Evolutionary conservation across 2,329 filamentous ascomycete genomes (phyloP).

Genomic region (Scedosporium boydii): DNA sequence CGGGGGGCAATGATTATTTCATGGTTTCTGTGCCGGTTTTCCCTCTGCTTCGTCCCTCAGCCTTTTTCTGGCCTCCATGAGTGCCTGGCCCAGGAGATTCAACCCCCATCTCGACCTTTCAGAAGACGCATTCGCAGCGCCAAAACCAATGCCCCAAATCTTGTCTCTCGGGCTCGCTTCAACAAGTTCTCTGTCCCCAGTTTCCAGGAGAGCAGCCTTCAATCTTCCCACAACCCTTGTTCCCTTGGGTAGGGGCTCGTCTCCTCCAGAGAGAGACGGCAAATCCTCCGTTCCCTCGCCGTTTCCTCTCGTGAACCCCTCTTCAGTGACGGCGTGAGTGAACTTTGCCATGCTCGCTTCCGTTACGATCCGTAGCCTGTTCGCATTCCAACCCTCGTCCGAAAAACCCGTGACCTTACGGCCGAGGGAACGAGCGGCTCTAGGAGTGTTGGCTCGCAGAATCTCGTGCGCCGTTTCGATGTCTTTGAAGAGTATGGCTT

Average conservation of each 20-base stretch:
- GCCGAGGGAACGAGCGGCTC: slow-evolving; percentile 43
- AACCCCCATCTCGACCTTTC: slow-evolving; percentile 47
- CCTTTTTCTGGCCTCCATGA: slow-evolving; percentile 47
- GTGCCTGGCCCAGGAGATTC: slow-evolving; percentile 54
- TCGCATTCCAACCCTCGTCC: slow-evolving; percentile 36
- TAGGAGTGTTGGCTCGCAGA: slow-evolving; percentile 35
- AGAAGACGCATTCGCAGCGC: slow-evolving; percentile 34
- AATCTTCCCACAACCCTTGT: slow-evolving; percentile 27
- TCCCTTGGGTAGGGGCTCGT: not conserved
- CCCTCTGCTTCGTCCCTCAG: slow-evolving; percentile 30
- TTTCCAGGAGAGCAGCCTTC: slow-evolving; percentile 40
- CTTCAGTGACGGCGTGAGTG: slow-evolving; percentile 26
- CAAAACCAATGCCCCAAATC: slow-evolving; percentile 59
- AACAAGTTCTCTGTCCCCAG: slow-evolving; percentile 50
- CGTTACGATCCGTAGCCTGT: slow-evolving; percentile 45
- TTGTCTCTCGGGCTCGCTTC: slow-evolving; percentile 51
- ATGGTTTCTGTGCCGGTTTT: no score
- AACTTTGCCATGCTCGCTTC: slow-evolving; percentile 53
- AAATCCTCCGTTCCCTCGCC: slow-evolving; percentile 8
- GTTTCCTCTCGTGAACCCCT: slow-evolving; percentile 16
- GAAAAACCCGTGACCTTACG: slow-evolving; percentile 44
- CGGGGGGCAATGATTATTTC: no score
- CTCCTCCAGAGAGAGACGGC: slow-evolving; percentile 11
- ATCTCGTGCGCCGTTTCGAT: slow-evolving; percentile 33
- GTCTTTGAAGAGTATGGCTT: slow-evolving; percentile 40